phyloP scores from a whole-genome alignment of 1,139 yeast genomes.

The Candida albicans region DNA sequence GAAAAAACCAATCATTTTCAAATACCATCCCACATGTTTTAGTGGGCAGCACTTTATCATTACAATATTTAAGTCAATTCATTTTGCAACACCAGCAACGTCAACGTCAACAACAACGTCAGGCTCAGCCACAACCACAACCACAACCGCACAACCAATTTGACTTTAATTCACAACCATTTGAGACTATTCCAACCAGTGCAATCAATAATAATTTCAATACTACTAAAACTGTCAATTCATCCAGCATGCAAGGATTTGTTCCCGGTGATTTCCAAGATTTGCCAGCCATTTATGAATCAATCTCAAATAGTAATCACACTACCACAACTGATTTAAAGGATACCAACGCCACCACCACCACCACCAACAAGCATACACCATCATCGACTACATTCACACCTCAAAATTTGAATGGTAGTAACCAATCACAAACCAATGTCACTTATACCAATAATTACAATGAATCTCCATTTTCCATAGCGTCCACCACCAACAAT shows the following conservation, averaged over 20 bases:
- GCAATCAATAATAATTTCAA: background rate
- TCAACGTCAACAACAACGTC: conserved; percentile 11
- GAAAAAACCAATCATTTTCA: background rate
- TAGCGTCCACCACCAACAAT: conserved; percentile 3
- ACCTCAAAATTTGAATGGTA: conserved; percentile 3
- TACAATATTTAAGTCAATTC: conserved; percentile 53
- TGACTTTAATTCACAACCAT: background rate
- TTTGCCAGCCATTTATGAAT: background rate
- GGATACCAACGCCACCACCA: too few species aligned
- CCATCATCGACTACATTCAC: conserved; percentile 3
- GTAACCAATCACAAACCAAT: conserved; percentile 1
- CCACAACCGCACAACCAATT: conserved; percentile 6
- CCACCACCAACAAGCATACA: background rate
- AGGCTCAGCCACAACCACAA: too few species aligned
- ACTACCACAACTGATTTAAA: too few species aligned
- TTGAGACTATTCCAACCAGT: conserved; percentile 1
- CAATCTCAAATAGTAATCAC: background rate
- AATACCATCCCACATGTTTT: conserved; percentile 50
- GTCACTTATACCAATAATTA: conserved; percentile 2
- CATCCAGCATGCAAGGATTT: background rate
- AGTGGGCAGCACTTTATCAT: conserved; percentile 53
- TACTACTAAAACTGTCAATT: background rate
- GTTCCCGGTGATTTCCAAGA: background rate
- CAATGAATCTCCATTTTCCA: conserved; percentile 13
- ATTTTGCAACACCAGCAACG: conserved; percentile 22